Evolutionary conservation across 805 yeast genomes (phyloP).

Genomic region (Zygosaccharomyces pseudorouxii): DNA sequence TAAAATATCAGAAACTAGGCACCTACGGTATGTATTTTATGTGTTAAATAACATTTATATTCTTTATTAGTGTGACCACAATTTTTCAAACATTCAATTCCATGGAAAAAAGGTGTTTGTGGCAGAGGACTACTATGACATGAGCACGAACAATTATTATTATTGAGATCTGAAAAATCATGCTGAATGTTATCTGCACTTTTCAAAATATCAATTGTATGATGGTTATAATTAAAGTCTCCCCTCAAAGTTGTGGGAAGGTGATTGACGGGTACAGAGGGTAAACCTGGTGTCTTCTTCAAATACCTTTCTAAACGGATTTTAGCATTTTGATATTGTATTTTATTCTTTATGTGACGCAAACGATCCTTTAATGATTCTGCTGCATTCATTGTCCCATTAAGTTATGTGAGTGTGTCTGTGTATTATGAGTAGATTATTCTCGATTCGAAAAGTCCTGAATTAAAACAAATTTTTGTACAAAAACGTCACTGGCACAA

Average conservation of each 20-base stretch:
- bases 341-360: not conserved
- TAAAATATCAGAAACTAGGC: not conserved
- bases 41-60: slow-evolving; percentile 7
- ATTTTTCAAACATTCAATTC: slow-evolving; percentile 6
- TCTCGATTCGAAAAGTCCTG: not conserved
- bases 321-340: slow-evolving; percentile 8
- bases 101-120: slow-evolving; percentile 8
- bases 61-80: slow-evolving; percentile 10
- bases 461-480: slow-evolving; percentile 1
- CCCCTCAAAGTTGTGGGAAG: slow-evolving; percentile 8
- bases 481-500: slow-evolving; percentile 21
- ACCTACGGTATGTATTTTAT: slow-evolving; percentile 4
- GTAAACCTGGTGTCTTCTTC: slow-evolving; percentile 7
- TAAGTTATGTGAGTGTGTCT: not conserved
- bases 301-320: slow-evolving; percentile 8
- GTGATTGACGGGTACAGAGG: slow-evolving; percentile 8
- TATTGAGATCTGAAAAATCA: not conserved
- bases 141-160: slow-evolving; percentile 3
- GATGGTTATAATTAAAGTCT: slow-evolving; percentile 2
- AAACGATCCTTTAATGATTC: not conserved
- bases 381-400: not conserved
- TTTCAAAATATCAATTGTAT: slow-evolving; percentile 5
- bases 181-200: slow-evolving; percentile 8
- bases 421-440: not conserved
- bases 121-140: slow-evolving; percentile 4